Evolutionary conservation across 2,329 filamentous ascomycete genomes (phyloP).

Genomic region (Phaeosphaeria sp.): DNA sequence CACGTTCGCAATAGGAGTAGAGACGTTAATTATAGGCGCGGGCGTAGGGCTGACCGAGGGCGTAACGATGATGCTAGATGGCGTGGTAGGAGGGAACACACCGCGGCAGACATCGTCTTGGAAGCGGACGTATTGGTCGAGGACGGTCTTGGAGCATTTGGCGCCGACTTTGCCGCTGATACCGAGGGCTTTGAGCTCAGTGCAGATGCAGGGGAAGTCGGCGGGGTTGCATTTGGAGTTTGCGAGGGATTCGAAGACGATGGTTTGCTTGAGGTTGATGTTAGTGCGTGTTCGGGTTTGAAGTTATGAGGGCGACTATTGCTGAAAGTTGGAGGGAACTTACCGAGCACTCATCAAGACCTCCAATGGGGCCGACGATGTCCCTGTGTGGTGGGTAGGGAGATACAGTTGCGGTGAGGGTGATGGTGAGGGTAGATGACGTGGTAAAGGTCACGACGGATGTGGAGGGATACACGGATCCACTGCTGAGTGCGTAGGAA

Average conservation of each 20-base stretch:
- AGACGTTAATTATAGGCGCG: neutral
- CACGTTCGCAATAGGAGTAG: neutral
- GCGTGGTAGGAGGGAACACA: neutral
- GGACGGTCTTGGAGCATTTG: neutral
- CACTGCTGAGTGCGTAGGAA: neutral
- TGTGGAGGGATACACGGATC: neutral
- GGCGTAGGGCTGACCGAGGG: neutral
- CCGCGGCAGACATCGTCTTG: neutral
- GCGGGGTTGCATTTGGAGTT: constrained; percentile 23
- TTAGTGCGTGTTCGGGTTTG: neutral
- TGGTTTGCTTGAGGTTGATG: constrained; percentile 14
- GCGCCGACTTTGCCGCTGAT: constrained; percentile 3
- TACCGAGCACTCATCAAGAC: constrained; percentile 23
- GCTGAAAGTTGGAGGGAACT: neutral
- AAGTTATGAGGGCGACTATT: neutral
- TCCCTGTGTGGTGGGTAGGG: neutral
- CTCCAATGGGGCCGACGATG: constrained; percentile 17
- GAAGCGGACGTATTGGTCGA: neutral
- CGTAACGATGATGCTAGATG: neutral
- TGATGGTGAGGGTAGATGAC: neutral
- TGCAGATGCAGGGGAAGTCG: constrained; percentile 31
- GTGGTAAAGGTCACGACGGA: neutral
- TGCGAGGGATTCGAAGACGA: constrained; percentile 24
- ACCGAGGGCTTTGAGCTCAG: constrained; percentile 15
- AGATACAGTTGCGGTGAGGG: constrained; percentile 11